Conservation (phyloP, 202 grass and related monocot species). For the Cymbopogon flexuosus region DNA sequence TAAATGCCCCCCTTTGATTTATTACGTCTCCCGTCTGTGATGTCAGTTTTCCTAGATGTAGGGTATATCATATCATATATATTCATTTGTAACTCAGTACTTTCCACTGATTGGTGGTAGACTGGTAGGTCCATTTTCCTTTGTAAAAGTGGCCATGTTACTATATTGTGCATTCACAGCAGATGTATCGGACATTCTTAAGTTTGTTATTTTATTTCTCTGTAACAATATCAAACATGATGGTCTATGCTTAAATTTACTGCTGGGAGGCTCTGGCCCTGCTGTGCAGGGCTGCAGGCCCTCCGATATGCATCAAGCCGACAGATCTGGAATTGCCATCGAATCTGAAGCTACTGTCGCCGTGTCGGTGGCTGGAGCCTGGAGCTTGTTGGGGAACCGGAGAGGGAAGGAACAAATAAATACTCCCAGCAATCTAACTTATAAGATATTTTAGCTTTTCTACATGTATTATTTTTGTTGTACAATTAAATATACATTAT, state of each 20-base stretch:
- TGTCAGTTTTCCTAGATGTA: constrained; percentile 27
- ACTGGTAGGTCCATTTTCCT: background rate
- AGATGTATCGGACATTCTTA: background rate
- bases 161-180: constrained; percentile 16
- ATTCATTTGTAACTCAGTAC: constrained; percentile 30
- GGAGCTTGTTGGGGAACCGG: no score
- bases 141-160: constrained; percentile 19
- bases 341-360: no score
- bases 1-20: constrained; percentile 1
- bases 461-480: no score
- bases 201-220: background rate
- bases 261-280: background rate
- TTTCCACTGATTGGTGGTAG: constrained; percentile 8
- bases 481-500: no score
- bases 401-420: no score
- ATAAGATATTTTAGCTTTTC: no score
- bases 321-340: no score
- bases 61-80: constrained; percentile 26
- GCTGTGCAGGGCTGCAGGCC: background rate
- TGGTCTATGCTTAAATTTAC: background rate
- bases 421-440: no score
- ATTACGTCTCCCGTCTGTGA: background rate
- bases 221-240: background rate
- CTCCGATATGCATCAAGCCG: background rate
- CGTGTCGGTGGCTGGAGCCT: no score